Evolutionary conservation across 2,329 filamentous ascomycete genomes (phyloP), one percentile per base, ranked within the genome.

Genomic region (Fusarium keratoplasticum): DNA sequence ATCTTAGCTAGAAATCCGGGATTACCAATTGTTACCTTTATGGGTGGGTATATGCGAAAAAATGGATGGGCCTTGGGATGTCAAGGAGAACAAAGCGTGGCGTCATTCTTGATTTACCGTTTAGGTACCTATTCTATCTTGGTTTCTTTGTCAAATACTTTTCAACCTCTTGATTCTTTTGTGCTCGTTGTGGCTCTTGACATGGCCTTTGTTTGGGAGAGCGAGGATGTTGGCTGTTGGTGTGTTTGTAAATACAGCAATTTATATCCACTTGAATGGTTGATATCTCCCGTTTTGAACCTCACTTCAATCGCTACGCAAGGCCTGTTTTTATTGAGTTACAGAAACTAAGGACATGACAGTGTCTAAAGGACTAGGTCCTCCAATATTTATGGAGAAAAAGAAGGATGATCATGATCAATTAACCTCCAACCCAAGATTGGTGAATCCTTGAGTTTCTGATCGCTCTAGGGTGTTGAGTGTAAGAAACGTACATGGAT

Each of bases 61-160:
- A 68, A 60, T 64, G 65, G 59, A 67, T 20, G 27, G 44, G 58
- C 33, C 20, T 18, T 42, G 59, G 38, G 38, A 60, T 31, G 44
- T 54, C 36, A 38, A 58, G 64, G 64, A 62, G 64, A 66, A 62
- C 58, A 66, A 62, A 70, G 71, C 71, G 71, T 58, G 71, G 71
- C 71, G 71, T 74, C 69, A 70, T 44, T 70, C 61, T 65, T 70
- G 58, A 50, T 64, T 64, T 55, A 50, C 63, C 55, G 18, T 59
- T 29, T 59, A 27, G 33, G 29, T 36, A 57, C 20, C 50, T 57
- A 57, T 52, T 64, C 25, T 29, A 36, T 59, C 40, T 65, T 64
- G 22, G 25, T 60, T 60, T 64, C 47, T 40, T 61, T 67, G 55
- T 69, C 71, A 35, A 36, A 50, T 61, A 54, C 60, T 64, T 22